These are phyloP conservation scores for Astragalus glycyphyllos DNA, from an alignment of 306 rosid genomes.

Conservation along the genomic window DNA sequence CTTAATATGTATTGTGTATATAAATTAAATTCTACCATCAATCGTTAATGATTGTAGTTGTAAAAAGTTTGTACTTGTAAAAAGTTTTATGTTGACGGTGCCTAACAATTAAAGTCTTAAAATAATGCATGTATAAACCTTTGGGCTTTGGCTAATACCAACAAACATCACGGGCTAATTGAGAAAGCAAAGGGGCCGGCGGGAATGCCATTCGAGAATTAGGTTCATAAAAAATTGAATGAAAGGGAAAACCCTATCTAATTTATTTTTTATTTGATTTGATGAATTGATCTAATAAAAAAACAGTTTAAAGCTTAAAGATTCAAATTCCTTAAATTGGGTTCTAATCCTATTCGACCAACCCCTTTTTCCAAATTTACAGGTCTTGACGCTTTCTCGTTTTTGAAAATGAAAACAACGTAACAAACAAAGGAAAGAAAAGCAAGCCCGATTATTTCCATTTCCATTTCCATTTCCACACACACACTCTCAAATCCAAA, in stretches of 20 bases:
- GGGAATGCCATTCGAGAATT: constrained; percentile 47
- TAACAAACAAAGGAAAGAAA: constrained; percentile 21
- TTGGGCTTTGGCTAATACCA: no score
- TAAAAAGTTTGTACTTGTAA: no score
- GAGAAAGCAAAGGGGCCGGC: constrained; percentile 39
- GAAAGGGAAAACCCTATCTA: neutral
- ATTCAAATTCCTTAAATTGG: constrained; percentile 37
- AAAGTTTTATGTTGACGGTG: no score
- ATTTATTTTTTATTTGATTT: neutral
- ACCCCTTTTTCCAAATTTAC: constrained; percentile 30
- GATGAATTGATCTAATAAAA: neutral
- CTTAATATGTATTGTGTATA: no score
- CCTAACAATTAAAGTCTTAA: no score
- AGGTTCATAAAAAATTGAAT: constrained; percentile 5
- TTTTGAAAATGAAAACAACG: constrained; percentile 37
- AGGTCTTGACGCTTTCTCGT: constrained; percentile 38
- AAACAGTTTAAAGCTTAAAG: constrained; percentile 40
- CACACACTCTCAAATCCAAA: constrained; percentile 29
- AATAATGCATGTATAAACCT: no score
- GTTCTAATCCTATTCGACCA: constrained; percentile 41
- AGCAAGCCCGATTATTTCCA: no score
- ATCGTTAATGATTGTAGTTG: no score
- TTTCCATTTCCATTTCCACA: neutral
- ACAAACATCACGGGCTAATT: constrained; percentile 7
- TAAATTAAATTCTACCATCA: no score